These are phyloP conservation scores for Metarhizium robertsii DNA, from an alignment of 2,329 filamentous ascomycete species.

Conservation along the genomic window DNA sequence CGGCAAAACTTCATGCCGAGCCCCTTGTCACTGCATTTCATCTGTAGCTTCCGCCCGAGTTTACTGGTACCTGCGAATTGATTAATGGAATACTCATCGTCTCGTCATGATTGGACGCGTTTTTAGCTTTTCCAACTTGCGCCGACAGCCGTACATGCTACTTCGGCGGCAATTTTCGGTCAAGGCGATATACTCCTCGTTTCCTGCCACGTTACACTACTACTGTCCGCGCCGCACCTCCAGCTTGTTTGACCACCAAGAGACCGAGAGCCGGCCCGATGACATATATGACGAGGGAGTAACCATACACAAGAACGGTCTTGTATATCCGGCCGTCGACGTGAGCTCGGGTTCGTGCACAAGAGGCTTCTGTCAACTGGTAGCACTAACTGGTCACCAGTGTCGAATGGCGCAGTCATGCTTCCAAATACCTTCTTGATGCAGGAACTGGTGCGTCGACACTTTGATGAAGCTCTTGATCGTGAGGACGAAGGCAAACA, in stretches of 20 bases:
- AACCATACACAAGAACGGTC: constrained; percentile 2
- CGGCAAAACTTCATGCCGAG: too few relatives aligned
- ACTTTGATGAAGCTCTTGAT: constrained; percentile 5
- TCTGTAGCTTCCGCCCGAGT: too few relatives aligned
- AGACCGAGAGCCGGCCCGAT: background rate
- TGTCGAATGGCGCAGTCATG: constrained; percentile 5
- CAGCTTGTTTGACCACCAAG: constrained; percentile 5
- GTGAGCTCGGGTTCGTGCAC: background rate
- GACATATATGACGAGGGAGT: constrained; percentile 8
- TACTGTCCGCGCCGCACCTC: constrained; percentile 5
- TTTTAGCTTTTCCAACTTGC: too few relatives aligned
- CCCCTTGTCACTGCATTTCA: too few relatives aligned
- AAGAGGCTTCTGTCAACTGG: background rate
- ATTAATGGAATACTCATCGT: too few relatives aligned
- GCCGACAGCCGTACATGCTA: too few relatives aligned
- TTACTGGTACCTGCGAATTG: too few relatives aligned
- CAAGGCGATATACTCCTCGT: constrained; percentile 10
- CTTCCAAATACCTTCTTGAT: constrained; percentile 7
- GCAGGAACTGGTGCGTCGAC: constrained; percentile 3
- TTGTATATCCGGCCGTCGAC: constrained; percentile 10
- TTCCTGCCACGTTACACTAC: constrained; percentile 8
- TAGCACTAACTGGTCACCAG: background rate
- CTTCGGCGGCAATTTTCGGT: constrained; percentile 1
- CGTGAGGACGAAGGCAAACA: background rate
- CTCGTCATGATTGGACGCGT: too few relatives aligned